Conservation (phyloP, 805 yeast species). For the Candida ipomoeae region DNA sequence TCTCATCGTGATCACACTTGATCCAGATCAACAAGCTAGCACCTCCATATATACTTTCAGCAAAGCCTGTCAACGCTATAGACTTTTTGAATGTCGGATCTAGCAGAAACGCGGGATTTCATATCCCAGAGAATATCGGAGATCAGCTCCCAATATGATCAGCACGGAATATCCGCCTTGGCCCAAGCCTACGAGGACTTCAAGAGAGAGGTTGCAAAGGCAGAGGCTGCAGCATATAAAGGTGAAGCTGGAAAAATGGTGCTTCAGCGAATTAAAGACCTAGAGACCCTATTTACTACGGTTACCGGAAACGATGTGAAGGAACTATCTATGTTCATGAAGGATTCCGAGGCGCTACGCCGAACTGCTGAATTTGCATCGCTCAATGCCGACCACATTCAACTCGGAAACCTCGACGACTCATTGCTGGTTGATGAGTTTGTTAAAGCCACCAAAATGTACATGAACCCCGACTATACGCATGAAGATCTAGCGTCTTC, state of each 20-base stretch:
- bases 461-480: slow-evolving; percentile 20
- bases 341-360: slow-evolving; percentile 61
- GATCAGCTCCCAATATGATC: slow-evolving; percentile 10
- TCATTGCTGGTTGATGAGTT: slow-evolving; percentile 48
- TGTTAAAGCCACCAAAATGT: slow-evolving; percentile 32
- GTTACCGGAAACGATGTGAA: slow-evolving; percentile 33
- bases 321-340: slow-evolving; percentile 34
- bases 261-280: slow-evolving; percentile 38
- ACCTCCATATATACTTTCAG: background rate
- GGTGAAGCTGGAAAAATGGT: slow-evolving; percentile 56
- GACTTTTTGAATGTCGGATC: background rate
- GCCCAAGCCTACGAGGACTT: slow-evolving; percentile 26
- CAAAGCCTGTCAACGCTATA: background rate
- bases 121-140: slow-evolving; percentile 12
- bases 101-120: slow-evolving; percentile 3
- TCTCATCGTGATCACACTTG: background rate
- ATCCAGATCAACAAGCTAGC: background rate
- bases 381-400: slow-evolving; percentile 57
- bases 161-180: slow-evolving; percentile 11
- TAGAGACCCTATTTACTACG: slow-evolving; percentile 44
- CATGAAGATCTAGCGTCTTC: slow-evolving; percentile 1
- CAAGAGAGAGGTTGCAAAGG: slow-evolving; percentile 24
- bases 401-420: slow-evolving; percentile 53
- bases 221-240: slow-evolving; percentile 49
- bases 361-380: slow-evolving; percentile 61